Evolutionary conservation across 148 eudicot genomes (phyloP).

Genomic region (Silene uniflora): DNA sequence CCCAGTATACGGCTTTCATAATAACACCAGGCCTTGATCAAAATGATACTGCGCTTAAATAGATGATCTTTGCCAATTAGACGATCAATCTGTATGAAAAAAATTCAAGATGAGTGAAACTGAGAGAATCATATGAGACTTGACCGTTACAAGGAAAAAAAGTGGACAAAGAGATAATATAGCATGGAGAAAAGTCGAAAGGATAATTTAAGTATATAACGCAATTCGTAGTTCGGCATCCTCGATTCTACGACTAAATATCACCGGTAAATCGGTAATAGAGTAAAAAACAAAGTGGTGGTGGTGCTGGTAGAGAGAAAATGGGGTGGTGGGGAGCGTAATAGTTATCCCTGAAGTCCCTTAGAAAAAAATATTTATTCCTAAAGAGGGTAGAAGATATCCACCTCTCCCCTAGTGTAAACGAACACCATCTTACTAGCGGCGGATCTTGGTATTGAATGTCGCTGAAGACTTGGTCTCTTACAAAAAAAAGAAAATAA

Average conservation of each 20-base stretch:
- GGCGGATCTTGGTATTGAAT: too few species aligned
- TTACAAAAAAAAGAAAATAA: too few species aligned
- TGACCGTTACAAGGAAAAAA: too few species aligned
- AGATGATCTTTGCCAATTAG: constrained; percentile 80
- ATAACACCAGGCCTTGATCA: constrained; percentile 97
- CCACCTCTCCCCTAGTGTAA: neutral
- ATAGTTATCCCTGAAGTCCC: neutral
- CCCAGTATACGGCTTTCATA: constrained; percentile 98
- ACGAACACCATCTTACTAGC: neutral
- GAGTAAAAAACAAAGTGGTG: neutral
- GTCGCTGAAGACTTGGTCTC: too few species aligned
- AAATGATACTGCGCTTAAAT: constrained; percentile 84
- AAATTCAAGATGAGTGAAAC: neutral
- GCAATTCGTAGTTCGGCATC: too few species aligned
- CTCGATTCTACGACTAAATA: too few species aligned
- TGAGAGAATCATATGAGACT: too few species aligned
- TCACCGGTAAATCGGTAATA: neutral
- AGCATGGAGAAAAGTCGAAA: too few species aligned
- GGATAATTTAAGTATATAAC: too few species aligned
- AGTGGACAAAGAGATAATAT: too few species aligned
- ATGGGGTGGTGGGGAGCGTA: neutral
- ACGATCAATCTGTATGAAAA: constrained; percentile 60
- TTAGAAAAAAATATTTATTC: too few species aligned
- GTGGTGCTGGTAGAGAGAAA: neutral
- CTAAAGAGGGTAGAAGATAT: neutral